Evolutionary conservation across 371 early-diverging fungal species (phyloP), one percentile per base, ranked within the genome.

Genomic region (Globomyces sp.): DNA sequence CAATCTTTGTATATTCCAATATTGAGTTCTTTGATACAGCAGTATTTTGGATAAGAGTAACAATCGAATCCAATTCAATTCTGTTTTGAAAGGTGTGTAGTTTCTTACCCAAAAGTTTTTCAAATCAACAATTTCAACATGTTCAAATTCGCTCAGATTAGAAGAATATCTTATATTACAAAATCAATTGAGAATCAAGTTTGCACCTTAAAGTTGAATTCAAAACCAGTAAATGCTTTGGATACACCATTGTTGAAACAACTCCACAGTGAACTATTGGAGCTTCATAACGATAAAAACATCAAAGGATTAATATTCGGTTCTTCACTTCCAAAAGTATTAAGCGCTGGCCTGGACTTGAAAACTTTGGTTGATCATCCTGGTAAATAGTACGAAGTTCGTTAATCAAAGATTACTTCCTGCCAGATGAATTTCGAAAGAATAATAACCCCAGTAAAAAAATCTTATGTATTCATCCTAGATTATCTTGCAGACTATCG

Each of bases 241-340:
- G 46, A 42, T 24, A 9, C 58, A 42, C 9, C 9, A 13, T 36
- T 58, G 58, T 13, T 58, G 58, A 58, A 44, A 11, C 34, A 58
- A 13, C 37, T 58, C 4, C 42, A 58, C 42, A 10, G 37, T 4
- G 58, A 58, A 46, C 34, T 58, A 46, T 4, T 44, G 4, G 37
- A 11, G 4, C 10, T 58, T 1, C 58, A 58, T 34, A 46, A 42
- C 9, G 13, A 42, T 13, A 58, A 36, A 4, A 34, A 42, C 10
- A 46, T 58, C 58, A 58, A 58, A 46, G 58, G 58, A 58, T 42
- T 58, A 13, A 46, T 58, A 11, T 34, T 58, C 11, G 4, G 34
- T n/a, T 58, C 58, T 36, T 11, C 58, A n/a, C 36, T 58, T n/a
- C 58, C 58, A 42, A 58, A 58, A n/a, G 58, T 58, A 46, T 46